Conservation (phyloP, 257 asterid species). For the Gynochthodes officinalis region DNA sequence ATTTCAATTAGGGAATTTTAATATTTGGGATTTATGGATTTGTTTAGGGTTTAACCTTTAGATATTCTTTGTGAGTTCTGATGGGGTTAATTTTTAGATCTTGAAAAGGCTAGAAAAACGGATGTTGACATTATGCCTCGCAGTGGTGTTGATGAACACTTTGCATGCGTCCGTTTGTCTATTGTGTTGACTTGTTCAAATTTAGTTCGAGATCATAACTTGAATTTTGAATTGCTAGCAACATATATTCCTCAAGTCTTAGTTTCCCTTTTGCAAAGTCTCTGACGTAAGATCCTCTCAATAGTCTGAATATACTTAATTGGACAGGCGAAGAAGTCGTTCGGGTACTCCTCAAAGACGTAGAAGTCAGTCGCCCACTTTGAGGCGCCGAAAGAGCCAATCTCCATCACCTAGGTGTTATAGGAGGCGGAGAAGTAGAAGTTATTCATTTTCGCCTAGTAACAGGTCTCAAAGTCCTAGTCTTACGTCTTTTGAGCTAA, state of each 20-base stretch:
- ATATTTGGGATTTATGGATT: too few species aligned
- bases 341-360: slow-evolving; percentile 48
- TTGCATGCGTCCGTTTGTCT: too few species aligned
- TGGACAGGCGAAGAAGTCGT: slow-evolving; percentile 61
- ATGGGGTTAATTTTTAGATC: too few species aligned
- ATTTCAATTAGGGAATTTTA: too few species aligned
- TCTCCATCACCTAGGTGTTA: slow-evolving; percentile 65
- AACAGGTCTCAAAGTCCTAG: slow-evolving; percentile 57
- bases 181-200: neutral
- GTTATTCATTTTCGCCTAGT: slow-evolving; percentile 58
- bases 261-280: too few species aligned
- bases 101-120: neutral
- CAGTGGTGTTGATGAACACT: neutral
- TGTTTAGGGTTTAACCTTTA: too few species aligned
- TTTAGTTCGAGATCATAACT: neutral
- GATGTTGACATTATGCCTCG: neutral
- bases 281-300: neutral
- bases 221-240: neutral
- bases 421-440: slow-evolving; percentile 59
- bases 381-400: slow-evolving; percentile 61
- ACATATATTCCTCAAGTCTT: neutral
- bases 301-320: slow-evolving; percentile 3
- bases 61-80: too few species aligned
- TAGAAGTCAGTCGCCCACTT: slow-evolving; percentile 63
- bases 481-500: slow-evolving; percentile 43